A percentile compares a stretch with the other conserved stretches of the same genome.
Conservation (phyloP, 2,329 filamentous ascomycete genomes). For the Arthrobotrys megalospora region DNA sequence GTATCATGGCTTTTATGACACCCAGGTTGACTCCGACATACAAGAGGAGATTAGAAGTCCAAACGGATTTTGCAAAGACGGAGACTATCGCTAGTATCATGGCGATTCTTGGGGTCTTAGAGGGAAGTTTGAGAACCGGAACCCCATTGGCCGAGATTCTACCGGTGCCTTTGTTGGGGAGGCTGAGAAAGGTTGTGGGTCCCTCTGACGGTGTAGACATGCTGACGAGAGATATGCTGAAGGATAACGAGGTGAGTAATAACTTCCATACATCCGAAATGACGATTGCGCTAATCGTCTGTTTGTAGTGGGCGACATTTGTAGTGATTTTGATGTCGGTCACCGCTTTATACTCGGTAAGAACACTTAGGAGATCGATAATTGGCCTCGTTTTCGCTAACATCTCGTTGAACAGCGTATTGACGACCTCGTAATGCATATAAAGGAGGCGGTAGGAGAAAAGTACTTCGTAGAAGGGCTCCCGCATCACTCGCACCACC, state of each 20-base stretch:
- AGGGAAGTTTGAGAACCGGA: slow-evolving; percentile 70
- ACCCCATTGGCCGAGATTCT: slow-evolving; percentile 70
- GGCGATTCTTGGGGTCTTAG: slow-evolving; percentile 70
- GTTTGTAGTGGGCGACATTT: slow-evolving; percentile 50
- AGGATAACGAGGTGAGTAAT: slow-evolving; percentile 43
- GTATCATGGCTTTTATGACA: slow-evolving; percentile 66
- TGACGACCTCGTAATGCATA: slow-evolving; percentile 55
- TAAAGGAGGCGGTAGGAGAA: slow-evolving; percentile 55
- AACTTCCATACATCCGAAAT: neutral
- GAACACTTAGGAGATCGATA: neutral
- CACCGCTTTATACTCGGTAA: slow-evolving; percentile 56
- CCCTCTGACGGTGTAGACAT: slow-evolving; percentile 43
- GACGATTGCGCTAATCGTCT: slow-evolving; percentile 12
- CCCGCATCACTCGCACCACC: slow-evolving; percentile 22
- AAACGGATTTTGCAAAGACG: slow-evolving; percentile 69
- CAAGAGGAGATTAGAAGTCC: slow-evolving; percentile 67
- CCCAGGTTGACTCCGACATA: slow-evolving; percentile 67
- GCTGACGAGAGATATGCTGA: slow-evolving; percentile 49
- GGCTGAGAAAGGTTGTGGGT: slow-evolving; percentile 62
- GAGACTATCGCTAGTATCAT: slow-evolving; percentile 71
- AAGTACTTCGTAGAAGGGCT: slow-evolving; percentile 45
- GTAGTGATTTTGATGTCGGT: slow-evolving; percentile 48
- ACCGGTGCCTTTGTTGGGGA: slow-evolving; percentile 69
- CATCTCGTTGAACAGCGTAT: slow-evolving; percentile 36
- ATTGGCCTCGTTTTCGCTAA: neutral